Evolutionary conservation across 2,329 filamentous ascomycete genomes (phyloP).

Genomic region (Mariannaea sp.): DNA sequence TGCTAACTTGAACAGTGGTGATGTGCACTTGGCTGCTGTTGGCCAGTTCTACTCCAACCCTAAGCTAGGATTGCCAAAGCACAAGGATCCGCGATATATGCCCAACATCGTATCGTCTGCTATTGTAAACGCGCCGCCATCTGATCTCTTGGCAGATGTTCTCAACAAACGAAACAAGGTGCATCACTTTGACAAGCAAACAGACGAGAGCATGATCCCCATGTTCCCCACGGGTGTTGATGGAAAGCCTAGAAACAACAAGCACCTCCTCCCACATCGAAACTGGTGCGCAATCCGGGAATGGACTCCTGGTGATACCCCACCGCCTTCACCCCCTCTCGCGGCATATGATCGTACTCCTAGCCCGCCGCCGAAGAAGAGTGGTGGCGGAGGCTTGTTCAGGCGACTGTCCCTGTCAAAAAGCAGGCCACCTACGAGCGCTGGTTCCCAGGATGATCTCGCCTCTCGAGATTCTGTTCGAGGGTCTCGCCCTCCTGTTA

Average conservation of each 20-base stretch:
- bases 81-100: slow-evolving; percentile 95
- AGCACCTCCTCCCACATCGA: slow-evolving; percentile 80
- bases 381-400: slow-evolving; percentile 43
- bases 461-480: slow-evolving; percentile 43
- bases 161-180: slow-evolving; percentile 91
- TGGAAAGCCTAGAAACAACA: slow-evolving; percentile 88
- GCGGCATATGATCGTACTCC: slow-evolving; percentile 52
- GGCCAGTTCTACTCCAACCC: slow-evolving; percentile 96
- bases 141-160: slow-evolving; percentile 85
- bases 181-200: slow-evolving; percentile 73
- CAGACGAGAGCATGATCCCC: slow-evolving; percentile 94
- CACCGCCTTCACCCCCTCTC: slow-evolving; percentile 67
- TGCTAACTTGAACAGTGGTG: slow-evolving; percentile 62
- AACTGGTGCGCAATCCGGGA: slow-evolving; percentile 95
- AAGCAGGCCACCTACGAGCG: slow-evolving; percentile 41
- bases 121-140: slow-evolving; percentile 89
- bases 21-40: slow-evolving; percentile 89
- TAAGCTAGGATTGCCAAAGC: slow-evolving; percentile 77
- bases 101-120: slow-evolving; percentile 92
- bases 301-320: slow-evolving; percentile 79
- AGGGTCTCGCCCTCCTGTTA: slow-evolving; percentile 56
- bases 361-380: slow-evolving; percentile 43
- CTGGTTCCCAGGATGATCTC: slow-evolving; percentile 43
- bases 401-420: slow-evolving; percentile 51
- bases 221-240: slow-evolving; percentile 90